These are phyloP conservation scores for Naganishia antarctica DNA, from an alignment of 768 basidiomycete genomes.

Conservation along the genomic window DNA sequence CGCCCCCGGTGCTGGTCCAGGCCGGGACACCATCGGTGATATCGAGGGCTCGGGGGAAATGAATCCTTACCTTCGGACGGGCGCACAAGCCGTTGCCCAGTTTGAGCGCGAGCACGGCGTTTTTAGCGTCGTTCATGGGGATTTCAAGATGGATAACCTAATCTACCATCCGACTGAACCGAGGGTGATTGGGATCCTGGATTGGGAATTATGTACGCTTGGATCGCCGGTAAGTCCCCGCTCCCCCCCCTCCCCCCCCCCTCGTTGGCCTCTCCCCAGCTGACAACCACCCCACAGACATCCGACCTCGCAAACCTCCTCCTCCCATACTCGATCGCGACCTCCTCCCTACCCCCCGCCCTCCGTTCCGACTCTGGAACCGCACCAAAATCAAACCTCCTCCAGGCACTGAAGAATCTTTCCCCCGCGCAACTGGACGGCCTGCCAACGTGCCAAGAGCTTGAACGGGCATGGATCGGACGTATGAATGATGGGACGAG, in stretches of 20 bases:
- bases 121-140: conserved; percentile 79
- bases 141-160: conserved; percentile 96
- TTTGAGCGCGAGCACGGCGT: conserved; percentile 68
- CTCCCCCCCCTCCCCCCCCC: too few relatives aligned
- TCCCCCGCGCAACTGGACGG: neutral
- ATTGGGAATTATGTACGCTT: conserved; percentile 96
- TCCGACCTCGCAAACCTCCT: conserved; percentile 88
- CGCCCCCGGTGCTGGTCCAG: conserved; percentile 57
- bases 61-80: conserved; percentile 25
- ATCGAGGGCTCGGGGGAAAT: conserved; percentile 65
- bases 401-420: conserved; percentile 13
- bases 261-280: neutral
- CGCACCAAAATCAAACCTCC: conserved; percentile 13
- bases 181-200: conserved; percentile 85
- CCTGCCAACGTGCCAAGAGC: neutral
- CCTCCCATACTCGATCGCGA: conserved; percentile 47
- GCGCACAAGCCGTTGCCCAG: conserved; percentile 58
- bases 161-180: conserved; percentile 86
- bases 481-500: neutral
- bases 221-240: conserved; percentile 77
- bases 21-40: conserved; percentile 54
- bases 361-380: neutral
- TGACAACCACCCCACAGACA: conserved; percentile 52
- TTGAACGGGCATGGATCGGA: conserved; percentile 3
- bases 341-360: neutral